Conservation (phyloP, 2,329 filamentous ascomycete genomes). For the Xylariaceae sp. region DNA sequence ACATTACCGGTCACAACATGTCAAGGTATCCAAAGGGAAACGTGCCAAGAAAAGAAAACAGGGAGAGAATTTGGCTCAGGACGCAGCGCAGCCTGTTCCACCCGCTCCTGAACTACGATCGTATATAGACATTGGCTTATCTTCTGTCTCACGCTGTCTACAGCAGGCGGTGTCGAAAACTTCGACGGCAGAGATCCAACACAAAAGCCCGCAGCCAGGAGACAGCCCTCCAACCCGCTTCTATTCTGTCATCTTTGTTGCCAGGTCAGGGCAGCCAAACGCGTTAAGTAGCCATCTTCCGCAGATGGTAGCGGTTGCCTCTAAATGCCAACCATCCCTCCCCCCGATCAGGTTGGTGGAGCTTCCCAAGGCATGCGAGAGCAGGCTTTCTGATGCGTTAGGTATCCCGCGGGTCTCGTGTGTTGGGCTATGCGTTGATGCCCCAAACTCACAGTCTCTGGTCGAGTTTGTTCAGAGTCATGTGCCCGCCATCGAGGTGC, state of each 20-base stretch:
- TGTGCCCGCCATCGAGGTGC: constrained; percentile 47
- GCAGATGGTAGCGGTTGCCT: constrained; percentile 47
- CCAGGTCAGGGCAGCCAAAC: constrained; percentile 51
- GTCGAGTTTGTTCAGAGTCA: constrained; percentile 49
- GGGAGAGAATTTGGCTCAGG: constrained; percentile 24
- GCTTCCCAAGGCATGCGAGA: constrained; percentile 55
- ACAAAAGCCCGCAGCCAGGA: constrained; percentile 1
- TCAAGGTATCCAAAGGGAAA: constrained; percentile 56
- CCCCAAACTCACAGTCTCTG: constrained; percentile 52
- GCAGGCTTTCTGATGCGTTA: constrained; percentile 50
- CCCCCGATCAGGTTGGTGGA: constrained; percentile 53
- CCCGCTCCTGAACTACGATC: constrained; percentile 48
- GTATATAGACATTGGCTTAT: constrained; percentile 59
- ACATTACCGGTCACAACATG: constrained; percentile 50
- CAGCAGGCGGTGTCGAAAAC: constrained; percentile 35
- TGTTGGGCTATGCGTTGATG: constrained; percentile 51
- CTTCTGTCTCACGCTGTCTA: constrained; percentile 56
- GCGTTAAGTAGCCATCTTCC: constrained; percentile 57
- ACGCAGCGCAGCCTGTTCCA: constrained; percentile 20
- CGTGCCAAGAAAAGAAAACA: constrained; percentile 49
- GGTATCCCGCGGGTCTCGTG: constrained; percentile 61
- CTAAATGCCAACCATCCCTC: constrained; percentile 34
- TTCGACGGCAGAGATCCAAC: background rate
- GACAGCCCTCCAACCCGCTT: constrained; percentile 7
- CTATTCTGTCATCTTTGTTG: constrained; percentile 54